A percentile compares a stretch with the other conserved stretches of the same genome.
Conservation (phyloP, 306 rosid species). For the Cucurbita argyrosperma region DNA sequence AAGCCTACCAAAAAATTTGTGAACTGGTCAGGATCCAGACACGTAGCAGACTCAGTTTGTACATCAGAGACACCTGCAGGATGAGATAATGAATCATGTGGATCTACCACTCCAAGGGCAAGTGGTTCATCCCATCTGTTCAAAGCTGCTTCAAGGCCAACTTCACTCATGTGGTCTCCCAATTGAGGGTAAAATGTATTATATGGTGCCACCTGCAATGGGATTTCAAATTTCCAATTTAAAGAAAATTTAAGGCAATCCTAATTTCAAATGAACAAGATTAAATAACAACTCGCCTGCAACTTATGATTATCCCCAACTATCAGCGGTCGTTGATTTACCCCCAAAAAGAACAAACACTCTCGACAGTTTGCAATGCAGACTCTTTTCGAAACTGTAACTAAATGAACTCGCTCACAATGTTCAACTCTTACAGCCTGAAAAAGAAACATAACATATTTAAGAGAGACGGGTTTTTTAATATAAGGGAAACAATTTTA, state of each 20-base stretch:
- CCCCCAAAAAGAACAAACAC: slow-evolving; percentile 84
- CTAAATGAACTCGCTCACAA: slow-evolving; percentile 96
- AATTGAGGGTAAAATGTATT: slow-evolving; percentile 76
- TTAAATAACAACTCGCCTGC: slow-evolving; percentile 46
- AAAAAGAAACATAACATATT: slow-evolving; percentile 13
- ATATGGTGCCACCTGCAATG: slow-evolving; percentile 80
- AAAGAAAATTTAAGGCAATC: not conserved
- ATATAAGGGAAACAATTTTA: no score
- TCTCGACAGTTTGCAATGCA: slow-evolving; percentile 97
- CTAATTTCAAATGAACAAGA: slow-evolving; percentile 2
- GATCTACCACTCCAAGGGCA: slow-evolving; percentile 76
- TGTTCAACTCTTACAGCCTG: slow-evolving; percentile 98
- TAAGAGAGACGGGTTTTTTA: not conserved
- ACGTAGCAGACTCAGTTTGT: slow-evolving; percentile 70
- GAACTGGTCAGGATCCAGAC: slow-evolving; percentile 68
- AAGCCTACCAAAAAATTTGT: slow-evolving; percentile 67
- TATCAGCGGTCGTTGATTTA: slow-evolving; percentile 81
- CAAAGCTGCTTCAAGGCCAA: slow-evolving; percentile 58
- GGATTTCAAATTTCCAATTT: not conserved
- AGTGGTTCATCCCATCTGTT: slow-evolving; percentile 82
- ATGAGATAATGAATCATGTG: slow-evolving; percentile 95
- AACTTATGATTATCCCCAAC: slow-evolving; percentile 90
- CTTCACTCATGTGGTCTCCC: slow-evolving; percentile 79
- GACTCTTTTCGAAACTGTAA: slow-evolving; percentile 74
- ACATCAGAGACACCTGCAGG: slow-evolving; percentile 94